Evolutionary conservation across 2,329 filamentous ascomycete species (phyloP).

Genomic region (Ophiocordyceps camponoti-leonardi): DNA sequence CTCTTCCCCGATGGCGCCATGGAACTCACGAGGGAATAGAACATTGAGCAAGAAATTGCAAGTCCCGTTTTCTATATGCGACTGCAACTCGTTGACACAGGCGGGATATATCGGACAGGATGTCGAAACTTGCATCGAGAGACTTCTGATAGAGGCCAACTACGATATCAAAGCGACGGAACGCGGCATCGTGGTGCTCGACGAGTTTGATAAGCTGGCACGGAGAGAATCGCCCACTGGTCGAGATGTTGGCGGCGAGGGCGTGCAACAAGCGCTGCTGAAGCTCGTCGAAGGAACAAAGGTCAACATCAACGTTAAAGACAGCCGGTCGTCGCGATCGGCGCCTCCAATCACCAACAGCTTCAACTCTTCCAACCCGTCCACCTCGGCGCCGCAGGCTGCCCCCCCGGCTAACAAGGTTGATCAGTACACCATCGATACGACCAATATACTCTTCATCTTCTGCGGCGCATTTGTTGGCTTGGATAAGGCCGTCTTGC

Average conservation of each 20-base stretch:
- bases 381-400: constrained; percentile 27
- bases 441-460: constrained; percentile 92
- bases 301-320: constrained; percentile 78
- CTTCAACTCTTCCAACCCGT: constrained; percentile 25
- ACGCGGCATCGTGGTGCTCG: constrained; percentile 83
- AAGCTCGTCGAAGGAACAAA: constrained; percentile 96
- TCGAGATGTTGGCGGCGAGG: constrained; percentile 88
- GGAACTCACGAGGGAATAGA: constrained; percentile 26
- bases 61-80: constrained; percentile 86
- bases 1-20: not conserved
- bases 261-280: constrained; percentile 85
- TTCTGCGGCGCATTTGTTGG: constrained; percentile 93
- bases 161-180: constrained; percentile 76
- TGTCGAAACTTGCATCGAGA: constrained; percentile 87
- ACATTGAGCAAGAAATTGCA: constrained; percentile 86
- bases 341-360: constrained; percentile 34
- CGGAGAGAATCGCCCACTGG: constrained; percentile 75
- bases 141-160: constrained; percentile 75
- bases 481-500: constrained; percentile 70
- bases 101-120: constrained; percentile 97
- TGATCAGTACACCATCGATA: constrained; percentile 62
- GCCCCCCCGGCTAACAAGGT: constrained; percentile 31
- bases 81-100: constrained; percentile 91
- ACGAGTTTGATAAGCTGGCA: constrained; percentile 96
- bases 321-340: constrained; percentile 43